Conservation (phyloP, 768 basidiomycete genomes). For the Tricholoma hemisulphureum region DNA sequence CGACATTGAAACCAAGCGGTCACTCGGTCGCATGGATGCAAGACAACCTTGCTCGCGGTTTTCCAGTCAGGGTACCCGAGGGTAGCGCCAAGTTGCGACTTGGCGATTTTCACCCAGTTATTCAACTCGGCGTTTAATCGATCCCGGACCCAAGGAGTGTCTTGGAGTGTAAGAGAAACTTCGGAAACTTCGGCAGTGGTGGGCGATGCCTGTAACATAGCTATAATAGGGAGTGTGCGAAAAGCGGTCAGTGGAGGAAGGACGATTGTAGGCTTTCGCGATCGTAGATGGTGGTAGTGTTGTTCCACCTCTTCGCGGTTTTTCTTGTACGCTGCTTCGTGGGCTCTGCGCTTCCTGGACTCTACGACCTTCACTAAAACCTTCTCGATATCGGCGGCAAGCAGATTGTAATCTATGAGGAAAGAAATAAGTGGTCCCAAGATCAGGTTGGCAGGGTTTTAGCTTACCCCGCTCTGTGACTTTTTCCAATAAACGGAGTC, state of each 20-base stretch:
- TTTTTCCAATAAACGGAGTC: constrained; percentile 38
- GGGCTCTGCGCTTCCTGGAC: constrained; percentile 17
- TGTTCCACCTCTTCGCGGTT: constrained; percentile 37
- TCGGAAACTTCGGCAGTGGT: constrained; percentile 6
- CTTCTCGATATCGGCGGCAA: constrained; percentile 20
- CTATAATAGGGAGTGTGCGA: constrained; percentile 46
- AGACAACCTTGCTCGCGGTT: constrained; percentile 39
- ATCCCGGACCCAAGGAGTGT: constrained; percentile 29
- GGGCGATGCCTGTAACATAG: constrained; percentile 31
- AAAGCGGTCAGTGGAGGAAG: constrained; percentile 51
- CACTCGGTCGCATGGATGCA: constrained; percentile 58
- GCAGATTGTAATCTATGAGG: constrained; percentile 32
- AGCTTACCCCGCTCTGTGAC: constrained; percentile 36
- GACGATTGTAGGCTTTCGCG: constrained; percentile 23
- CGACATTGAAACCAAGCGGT: constrained; percentile 61
- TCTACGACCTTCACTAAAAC: constrained; percentile 24
- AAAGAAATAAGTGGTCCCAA: neutral
- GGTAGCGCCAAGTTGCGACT: constrained; percentile 39
- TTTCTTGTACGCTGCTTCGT: constrained; percentile 21
- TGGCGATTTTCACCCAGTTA: constrained; percentile 48
- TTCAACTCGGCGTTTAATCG: constrained; percentile 45
- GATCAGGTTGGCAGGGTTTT: neutral
- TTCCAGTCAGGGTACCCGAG: constrained; percentile 57
- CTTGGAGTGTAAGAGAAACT: constrained; percentile 24
- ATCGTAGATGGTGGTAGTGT: constrained; percentile 47